Percentiles rank a stretch among this genome's conserved stretches.
These are phyloP conservation scores for Eucalyptus tenuipes DNA, from an alignment of 345 rosid species.

Conservation along the genomic window DNA sequence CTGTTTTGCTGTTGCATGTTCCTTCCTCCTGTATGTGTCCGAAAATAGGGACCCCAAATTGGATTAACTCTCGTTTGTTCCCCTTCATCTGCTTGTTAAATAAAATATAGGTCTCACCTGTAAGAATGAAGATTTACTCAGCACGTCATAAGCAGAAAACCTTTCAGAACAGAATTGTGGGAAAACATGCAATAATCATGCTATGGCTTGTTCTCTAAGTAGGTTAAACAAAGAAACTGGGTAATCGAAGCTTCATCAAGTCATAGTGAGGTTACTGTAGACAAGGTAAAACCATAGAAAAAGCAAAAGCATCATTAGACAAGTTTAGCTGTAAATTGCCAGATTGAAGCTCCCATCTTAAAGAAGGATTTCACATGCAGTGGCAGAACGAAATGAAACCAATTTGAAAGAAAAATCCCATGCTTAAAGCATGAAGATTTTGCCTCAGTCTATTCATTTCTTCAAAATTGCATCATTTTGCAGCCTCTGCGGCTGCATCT, in stretches of 20 bases:
- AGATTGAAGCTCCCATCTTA: neutral
- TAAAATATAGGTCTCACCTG: slow-evolving; percentile 81
- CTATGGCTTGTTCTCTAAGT: neutral
- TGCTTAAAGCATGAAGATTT: neutral
- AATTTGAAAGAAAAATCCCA: neutral
- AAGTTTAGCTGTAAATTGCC: neutral
- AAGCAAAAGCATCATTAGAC: neutral
- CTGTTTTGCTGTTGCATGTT: slow-evolving; percentile 24
- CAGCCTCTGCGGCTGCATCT: neutral
- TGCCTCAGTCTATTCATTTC: neutral
- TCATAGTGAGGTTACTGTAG: neutral
- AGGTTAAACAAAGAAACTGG: neutral
- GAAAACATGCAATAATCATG: neutral
- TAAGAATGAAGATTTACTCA: neutral
- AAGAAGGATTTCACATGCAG: neutral
- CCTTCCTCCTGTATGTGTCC: slow-evolving; percentile 60
- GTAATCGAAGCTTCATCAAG: neutral
- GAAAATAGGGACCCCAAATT: slow-evolving; percentile 82
- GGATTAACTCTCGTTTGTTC: slow-evolving; percentile 86
- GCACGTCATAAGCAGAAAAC: neutral
- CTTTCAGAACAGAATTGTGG: neutral
- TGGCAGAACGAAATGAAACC: neutral
- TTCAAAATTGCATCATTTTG: neutral
- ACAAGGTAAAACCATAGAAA: neutral
- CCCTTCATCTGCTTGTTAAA: slow-evolving; percentile 96